Evolutionary conservation across 257 asterid genomes (phyloP), one percentile per base, ranked within the genome.

Genomic region (Gynochthodes officinalis): DNA sequence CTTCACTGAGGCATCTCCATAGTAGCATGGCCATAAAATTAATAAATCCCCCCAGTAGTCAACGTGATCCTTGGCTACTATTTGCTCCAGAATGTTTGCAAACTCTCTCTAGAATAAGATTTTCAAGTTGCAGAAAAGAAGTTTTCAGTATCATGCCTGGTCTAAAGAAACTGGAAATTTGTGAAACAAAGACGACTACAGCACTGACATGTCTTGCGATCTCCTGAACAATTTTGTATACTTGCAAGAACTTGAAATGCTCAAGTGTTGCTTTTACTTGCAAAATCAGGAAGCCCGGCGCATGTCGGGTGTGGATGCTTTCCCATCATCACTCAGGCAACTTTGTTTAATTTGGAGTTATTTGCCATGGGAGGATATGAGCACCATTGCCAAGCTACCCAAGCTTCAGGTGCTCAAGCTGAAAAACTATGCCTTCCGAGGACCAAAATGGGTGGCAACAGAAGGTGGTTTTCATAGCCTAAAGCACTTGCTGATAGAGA

Each of bases 161-260:
- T 70, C 62, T 83, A 7, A 80, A 69, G 37, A 83, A 77, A 70
- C 30, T 80, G 70, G 82, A 81, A 44, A 58, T 83, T 23, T 72
- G 69, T 60, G 79, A 75, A 48, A 53, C 67, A 64, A 19, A 19
- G 73, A 54, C 28, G 28, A 40, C 18, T 8, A 48, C 28, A 28
- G 12, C 0, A 44, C 15, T 0, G 32, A 49, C 6, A 1, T 1
- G 0, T 42, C 66, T 28, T 64, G 48, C 6, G 7, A 11, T 16
- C 32, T 13, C 18, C 77, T 73, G 0, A 12, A 33, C 2, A 42
- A 32, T 25, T 67, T 74, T 0, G 39, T 5, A 0, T 16, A 1
- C 19, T 54, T 66, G 59, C 12, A 5, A 5, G 30, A 21, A 0
- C 73, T 74, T 21, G 60, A 64, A 18, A 16, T 40, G 3, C 5